Evolutionary conservation across 164 flowering plant species (phyloP).

Genomic region (Euptelea pleiosperma): DNA sequence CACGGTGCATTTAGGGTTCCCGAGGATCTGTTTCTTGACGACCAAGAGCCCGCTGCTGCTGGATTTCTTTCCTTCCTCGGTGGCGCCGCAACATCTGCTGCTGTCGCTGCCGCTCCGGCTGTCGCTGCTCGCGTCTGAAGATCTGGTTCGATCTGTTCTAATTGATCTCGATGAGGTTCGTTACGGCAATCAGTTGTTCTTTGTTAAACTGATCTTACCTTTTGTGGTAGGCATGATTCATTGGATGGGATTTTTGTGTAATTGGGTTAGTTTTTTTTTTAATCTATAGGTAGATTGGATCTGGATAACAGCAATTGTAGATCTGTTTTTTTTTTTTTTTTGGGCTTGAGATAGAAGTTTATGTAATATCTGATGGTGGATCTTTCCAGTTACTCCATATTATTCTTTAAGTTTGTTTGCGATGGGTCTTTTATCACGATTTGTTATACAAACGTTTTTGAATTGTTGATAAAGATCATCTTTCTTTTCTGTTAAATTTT

Average conservation of each 20-base stretch:
- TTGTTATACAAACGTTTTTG: constrained; percentile 7
- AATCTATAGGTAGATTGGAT: too few species aligned
- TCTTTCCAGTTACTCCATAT: background rate
- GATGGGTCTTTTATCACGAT: constrained; percentile 3
- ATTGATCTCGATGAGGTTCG: constrained; percentile 2
- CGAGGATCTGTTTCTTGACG: constrained; percentile 80
- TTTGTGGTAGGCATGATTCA: constrained; percentile 4
- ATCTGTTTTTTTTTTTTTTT: background rate
- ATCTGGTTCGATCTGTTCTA: background rate
- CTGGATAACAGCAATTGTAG: constrained; percentile 5
- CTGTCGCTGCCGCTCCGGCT: constrained; percentile 41
- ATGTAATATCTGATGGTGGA: background rate
- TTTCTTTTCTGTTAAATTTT: too few species aligned
- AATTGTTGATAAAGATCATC: too few species aligned
- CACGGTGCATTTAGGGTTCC: constrained; percentile 79
- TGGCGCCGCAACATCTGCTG: constrained; percentile 52
- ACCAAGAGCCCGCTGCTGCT: constrained; percentile 43
- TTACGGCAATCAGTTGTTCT: constrained; percentile 10
- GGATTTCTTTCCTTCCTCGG: constrained; percentile 79
- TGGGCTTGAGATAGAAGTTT: constrained; percentile 1
- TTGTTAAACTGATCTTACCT: background rate
- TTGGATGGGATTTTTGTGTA: background rate
- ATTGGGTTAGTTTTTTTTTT: too few species aligned
- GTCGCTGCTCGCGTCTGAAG: constrained; percentile 42
- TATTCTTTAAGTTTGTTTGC: background rate